phyloP scores from a whole-genome alignment of 768 basidiomycete species.

The Pleurotus tuber-regium region DNA sequence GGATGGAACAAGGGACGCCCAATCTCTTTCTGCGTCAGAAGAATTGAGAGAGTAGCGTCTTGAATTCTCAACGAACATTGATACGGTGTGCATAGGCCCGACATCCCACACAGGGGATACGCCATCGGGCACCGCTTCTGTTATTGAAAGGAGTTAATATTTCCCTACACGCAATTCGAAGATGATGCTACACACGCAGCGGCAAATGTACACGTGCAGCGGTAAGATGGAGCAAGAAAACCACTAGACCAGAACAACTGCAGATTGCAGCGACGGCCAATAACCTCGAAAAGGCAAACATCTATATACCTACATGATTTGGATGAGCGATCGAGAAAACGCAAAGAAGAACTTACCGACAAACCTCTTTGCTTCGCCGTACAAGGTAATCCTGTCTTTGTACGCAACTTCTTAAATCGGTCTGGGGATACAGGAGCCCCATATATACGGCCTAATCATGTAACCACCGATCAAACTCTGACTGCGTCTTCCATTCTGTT shows the following conservation, averaged over 20 bases:
- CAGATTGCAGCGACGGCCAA: not conserved
- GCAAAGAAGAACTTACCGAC: too few species aligned
- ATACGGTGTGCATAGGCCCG: slow-evolving; percentile 2
- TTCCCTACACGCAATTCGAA: not conserved
- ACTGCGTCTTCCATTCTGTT: too few species aligned
- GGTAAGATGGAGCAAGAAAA: not conserved
- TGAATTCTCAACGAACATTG: slow-evolving; percentile 10
- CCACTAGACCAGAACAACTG: not conserved
- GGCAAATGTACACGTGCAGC: not conserved
- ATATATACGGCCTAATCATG: too few species aligned
- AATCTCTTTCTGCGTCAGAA: not conserved
- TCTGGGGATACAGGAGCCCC: too few species aligned
- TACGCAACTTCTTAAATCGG: too few species aligned
- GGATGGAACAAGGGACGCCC: slow-evolving; percentile 3
- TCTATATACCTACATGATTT: not conserved
- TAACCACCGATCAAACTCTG: too few species aligned
- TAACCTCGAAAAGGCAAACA: not conserved
- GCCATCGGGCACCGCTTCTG: not conserved
- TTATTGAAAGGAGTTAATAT: not conserved
- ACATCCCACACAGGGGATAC: slow-evolving; percentile 8
- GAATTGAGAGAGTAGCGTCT: slow-evolving; percentile 6
- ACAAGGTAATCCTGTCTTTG: too few species aligned
- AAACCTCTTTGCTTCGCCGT: too few species aligned
- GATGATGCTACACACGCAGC: not conserved
- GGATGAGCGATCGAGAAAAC: not conserved